Evolutionary conservation across 805 yeast species (phyloP).

Genomic region (Hanseniaspora occidentalis): DNA sequence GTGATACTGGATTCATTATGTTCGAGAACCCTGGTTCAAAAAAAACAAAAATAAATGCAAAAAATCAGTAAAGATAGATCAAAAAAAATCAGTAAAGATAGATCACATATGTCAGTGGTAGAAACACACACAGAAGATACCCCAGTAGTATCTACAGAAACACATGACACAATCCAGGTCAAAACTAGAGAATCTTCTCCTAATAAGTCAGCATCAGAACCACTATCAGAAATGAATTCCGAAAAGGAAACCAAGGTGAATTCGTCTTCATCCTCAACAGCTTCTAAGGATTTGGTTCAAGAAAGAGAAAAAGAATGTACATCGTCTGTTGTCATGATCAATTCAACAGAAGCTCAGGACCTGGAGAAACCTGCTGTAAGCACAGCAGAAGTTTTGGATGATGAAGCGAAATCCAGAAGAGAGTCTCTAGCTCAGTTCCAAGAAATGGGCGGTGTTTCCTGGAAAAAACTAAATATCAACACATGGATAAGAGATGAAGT

Average conservation of each 20-base stretch:
- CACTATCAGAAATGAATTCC: neutral
- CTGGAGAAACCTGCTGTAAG: too few relatives aligned
- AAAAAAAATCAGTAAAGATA: too few relatives aligned
- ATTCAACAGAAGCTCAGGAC: too few relatives aligned
- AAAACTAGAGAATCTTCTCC: neutral
- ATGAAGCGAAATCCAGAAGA: slow-evolving; percentile 46
- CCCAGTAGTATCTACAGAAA: too few relatives aligned
- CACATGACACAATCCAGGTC: neutral
- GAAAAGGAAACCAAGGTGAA: neutral
- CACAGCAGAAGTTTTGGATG: slow-evolving; percentile 4
- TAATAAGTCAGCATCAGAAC: neutral
- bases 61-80: too few relatives aligned
- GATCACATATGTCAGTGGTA: too few relatives aligned
- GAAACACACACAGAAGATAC: too few relatives aligned
- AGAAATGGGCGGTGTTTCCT: slow-evolving; percentile 95
- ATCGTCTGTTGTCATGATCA: neutral
- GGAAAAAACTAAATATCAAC: slow-evolving; percentile 94
- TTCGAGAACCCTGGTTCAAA: too few relatives aligned
- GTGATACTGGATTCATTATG: too few relatives aligned
- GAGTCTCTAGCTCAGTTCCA: slow-evolving; percentile 92
- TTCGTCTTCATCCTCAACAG: neutral
- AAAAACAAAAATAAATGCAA: too few relatives aligned
- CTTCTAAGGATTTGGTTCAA: neutral
- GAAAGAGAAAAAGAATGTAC: neutral
- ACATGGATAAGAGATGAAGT: slow-evolving; percentile 94